Conservation (phyloP, 495 filamentous ascomycete genomes). For the Xylaria scruposa region DNA sequence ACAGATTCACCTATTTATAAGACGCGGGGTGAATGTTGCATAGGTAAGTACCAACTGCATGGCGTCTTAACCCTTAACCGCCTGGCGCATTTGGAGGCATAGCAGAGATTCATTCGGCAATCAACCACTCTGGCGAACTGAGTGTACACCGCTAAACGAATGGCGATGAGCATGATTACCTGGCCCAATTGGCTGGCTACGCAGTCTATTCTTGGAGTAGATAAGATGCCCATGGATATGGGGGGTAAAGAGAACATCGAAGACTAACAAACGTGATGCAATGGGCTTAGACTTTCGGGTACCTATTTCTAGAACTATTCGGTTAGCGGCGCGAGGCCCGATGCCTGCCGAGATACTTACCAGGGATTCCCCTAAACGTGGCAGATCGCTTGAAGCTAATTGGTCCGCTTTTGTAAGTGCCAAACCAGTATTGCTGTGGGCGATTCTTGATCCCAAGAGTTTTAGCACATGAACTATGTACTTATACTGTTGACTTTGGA, state of each 20-base stretch:
- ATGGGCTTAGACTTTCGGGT: not conserved
- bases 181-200: not conserved
- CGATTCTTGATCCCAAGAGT: not conserved
- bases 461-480: not conserved
- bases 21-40: not conserved
- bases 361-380: slow-evolving; percentile 2
- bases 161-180: not conserved
- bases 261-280: not conserved
- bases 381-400: not conserved
- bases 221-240: not conserved
- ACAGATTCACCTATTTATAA: not conserved
- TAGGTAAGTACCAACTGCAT: too few relatives aligned
- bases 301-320: slow-evolving; percentile 2
- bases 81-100: not conserved
- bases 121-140: not conserved
- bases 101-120: not conserved
- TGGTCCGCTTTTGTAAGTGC: not conserved
- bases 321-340: not conserved
- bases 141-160: not conserved
- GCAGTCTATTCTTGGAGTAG: not conserved
- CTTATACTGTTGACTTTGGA: not conserved
- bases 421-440: not conserved
- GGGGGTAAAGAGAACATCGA: too few relatives aligned
- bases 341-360: slow-evolving; percentile 3
- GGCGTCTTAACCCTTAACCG: not conserved